Conservation (phyloP, 2,329 filamentous ascomycete genomes). For the Penicillium sp. region DNA sequence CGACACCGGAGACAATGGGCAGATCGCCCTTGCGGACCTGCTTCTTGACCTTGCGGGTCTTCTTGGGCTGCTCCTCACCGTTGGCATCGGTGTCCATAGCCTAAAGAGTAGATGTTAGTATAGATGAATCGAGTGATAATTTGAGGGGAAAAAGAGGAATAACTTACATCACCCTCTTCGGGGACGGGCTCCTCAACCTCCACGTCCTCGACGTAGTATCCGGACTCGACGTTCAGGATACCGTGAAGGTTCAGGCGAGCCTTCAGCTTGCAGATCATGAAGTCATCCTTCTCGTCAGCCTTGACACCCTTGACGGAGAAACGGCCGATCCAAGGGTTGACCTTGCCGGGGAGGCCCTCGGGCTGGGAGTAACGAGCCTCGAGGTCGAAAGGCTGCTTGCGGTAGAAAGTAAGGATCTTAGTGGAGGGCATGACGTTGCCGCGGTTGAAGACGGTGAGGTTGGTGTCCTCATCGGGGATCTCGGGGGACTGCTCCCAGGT, state of each 20-base stretch:
- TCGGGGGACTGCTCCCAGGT: constrained; percentile 98
- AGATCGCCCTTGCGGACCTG: constrained; percentile 97
- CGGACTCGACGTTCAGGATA: constrained; percentile 91
- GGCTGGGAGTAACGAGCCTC: constrained; percentile 92
- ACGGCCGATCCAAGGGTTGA: constrained; percentile 91
- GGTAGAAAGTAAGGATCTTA: constrained; percentile 99
- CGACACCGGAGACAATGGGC: constrained; percentile 79
- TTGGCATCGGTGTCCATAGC: constrained; percentile 81
- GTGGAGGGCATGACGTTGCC: constrained; percentile 97
- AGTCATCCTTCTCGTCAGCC: constrained; percentile 88
- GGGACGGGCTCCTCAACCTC: constrained; percentile 93
- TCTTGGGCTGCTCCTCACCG: constrained; percentile 68
- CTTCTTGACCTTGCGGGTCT: constrained; percentile 98
- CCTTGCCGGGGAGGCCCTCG: constrained; percentile 81
- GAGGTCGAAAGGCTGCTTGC: constrained; percentile 94
- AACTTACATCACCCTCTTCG: constrained; percentile 61
- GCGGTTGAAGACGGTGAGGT: constrained; percentile 94
- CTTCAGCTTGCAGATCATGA: constrained; percentile 99
- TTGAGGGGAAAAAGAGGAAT: not conserved
- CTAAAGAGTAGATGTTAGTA: constrained; percentile 46
- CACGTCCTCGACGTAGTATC: constrained; percentile 97
- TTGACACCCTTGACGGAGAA: constrained; percentile 99
- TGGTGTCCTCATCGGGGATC: constrained; percentile 97
- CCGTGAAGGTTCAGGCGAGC: constrained; percentile 95
- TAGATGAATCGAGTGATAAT: not conserved